phyloP scores from a whole-genome alignment of 1,284 basidiomycete species.

The Leccinum angustisporum region DNA sequence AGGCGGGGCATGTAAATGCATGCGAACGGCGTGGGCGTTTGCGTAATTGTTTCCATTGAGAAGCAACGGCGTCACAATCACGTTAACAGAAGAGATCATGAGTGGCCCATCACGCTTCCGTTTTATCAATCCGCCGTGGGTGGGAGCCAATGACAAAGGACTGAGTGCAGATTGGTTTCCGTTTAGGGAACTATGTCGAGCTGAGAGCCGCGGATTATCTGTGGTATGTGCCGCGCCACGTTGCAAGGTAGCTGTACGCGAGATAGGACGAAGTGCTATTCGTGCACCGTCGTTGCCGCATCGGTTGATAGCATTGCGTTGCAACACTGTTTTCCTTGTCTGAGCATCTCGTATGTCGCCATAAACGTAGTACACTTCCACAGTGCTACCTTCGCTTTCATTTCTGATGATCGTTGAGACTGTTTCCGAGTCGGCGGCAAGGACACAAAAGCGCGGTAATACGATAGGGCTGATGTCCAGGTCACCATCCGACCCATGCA shows the following conservation, averaged over 20 bases:
- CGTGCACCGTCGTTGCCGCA: constrained; percentile 59
- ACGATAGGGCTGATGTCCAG: constrained; percentile 47
- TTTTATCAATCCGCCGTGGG: constrained; percentile 20
- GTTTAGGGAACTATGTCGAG: constrained; percentile 35
- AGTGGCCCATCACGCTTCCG: constrained; percentile 54
- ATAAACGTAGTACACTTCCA: constrained; percentile 62
- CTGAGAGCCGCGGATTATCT: constrained; percentile 28
- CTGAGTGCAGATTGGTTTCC: constrained; percentile 18
- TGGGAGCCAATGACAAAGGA: constrained; percentile 27
- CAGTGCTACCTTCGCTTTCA: constrained; percentile 46
- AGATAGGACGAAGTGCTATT: constrained; percentile 48
- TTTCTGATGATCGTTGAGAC: constrained; percentile 57
- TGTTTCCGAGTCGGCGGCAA: constrained; percentile 61
- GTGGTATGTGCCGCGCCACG: constrained; percentile 25
- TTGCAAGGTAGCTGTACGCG: constrained; percentile 28
- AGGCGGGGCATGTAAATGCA: constrained; percentile 54
- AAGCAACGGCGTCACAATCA: constrained; percentile 53
- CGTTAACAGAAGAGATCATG: constrained; percentile 60
- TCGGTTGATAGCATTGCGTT: constrained; percentile 54
- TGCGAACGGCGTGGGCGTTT: constrained; percentile 57
- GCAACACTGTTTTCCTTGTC: constrained; percentile 58
- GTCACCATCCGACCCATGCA: constrained; percentile 33
- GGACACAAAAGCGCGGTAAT: constrained; percentile 66
- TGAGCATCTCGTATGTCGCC: constrained; percentile 60
- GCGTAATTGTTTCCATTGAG: constrained; percentile 33